A percentile compares a stretch with the other conserved stretches of the same genome.
Conservation (phyloP, 805 yeast genomes). For the Blastobotrys mokoenaii region DNA sequence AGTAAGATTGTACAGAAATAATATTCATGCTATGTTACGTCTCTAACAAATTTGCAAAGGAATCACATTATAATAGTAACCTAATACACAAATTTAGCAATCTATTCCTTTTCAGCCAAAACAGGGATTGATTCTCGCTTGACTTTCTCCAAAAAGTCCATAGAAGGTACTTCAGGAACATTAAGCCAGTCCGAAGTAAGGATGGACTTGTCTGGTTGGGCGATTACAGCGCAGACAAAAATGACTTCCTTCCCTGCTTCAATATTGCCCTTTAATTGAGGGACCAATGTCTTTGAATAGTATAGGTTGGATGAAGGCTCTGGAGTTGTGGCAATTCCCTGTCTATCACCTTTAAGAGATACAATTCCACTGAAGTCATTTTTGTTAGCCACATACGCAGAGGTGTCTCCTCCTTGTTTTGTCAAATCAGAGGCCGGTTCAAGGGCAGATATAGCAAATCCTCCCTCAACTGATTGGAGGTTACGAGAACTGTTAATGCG, state of each 20-base stretch:
- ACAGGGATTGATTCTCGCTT: slow-evolving; percentile 4
- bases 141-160: slow-evolving; percentile 4
- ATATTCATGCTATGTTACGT: too few relatives aligned
- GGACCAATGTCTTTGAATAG: slow-evolving; percentile 9
- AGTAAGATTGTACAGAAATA: too few relatives aligned
- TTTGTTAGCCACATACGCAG: slow-evolving; percentile 3
- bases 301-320: slow-evolving; percentile 12
- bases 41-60: too few relatives aligned
- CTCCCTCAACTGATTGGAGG: slow-evolving; percentile 12
- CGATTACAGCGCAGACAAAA: slow-evolving; percentile 8
- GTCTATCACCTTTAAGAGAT: slow-evolving; percentile 1
- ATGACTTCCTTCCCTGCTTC: slow-evolving; percentile 5
- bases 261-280: slow-evolving; percentile 11
- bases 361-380: slow-evolving; percentile 12
- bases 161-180: slow-evolving; percentile 4
- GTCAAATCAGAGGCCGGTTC: slow-evolving; percentile 4
- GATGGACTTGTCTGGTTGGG: slow-evolving; percentile 6
- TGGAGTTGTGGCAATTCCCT: slow-evolving; percentile 6
- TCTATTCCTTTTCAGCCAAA: not conserved
- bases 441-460: slow-evolving; percentile 11
- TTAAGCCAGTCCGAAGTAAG: slow-evolving; percentile 3
- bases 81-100: too few relatives aligned
- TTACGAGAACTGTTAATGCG: slow-evolving; percentile 7
- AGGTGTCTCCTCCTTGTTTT: not conserved
- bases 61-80: too few relatives aligned